phyloP scores from a whole-genome alignment of 306 rosid species.

The Mimosa pudica region DNA sequence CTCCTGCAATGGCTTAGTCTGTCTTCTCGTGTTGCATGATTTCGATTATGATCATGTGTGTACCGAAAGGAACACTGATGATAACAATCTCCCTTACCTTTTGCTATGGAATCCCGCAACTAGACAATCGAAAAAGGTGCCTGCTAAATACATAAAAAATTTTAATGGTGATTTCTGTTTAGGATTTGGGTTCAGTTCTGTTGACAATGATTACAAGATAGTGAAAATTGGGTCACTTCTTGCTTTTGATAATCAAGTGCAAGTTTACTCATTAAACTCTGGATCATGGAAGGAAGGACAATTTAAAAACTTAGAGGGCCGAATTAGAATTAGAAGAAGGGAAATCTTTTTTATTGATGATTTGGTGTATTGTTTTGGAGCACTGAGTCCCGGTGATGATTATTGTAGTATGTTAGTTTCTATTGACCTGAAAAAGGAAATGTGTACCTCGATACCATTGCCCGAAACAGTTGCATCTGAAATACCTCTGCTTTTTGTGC shows the following conservation, averaged over 20 bases:
- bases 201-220: slow-evolving; percentile 29
- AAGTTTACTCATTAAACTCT: neutral
- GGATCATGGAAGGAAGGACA: slow-evolving; percentile 20
- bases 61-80: too few relatives aligned
- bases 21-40: neutral
- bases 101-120: slow-evolving; percentile 2
- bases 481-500: neutral
- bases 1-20: slow-evolving; percentile 35
- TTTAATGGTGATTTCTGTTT: neutral
- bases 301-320: neutral
- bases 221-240: neutral
- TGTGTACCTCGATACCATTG: too few relatives aligned
- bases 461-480: too few relatives aligned
- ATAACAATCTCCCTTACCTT: neutral
- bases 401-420: too few relatives aligned
- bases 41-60: too few relatives aligned
- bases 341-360: too few relatives aligned
- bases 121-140: neutral
- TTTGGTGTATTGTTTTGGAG: too few relatives aligned
- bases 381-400: too few relatives aligned
- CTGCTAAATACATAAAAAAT: neutral
- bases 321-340: too few relatives aligned
- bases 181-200: slow-evolving; percentile 30
- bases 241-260: neutral
- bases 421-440: too few relatives aligned